Evolutionary conservation across 345 rosid species (phyloP), one percentile per base, ranked within the genome.

Genomic region (Hypericum androsaemum): DNA sequence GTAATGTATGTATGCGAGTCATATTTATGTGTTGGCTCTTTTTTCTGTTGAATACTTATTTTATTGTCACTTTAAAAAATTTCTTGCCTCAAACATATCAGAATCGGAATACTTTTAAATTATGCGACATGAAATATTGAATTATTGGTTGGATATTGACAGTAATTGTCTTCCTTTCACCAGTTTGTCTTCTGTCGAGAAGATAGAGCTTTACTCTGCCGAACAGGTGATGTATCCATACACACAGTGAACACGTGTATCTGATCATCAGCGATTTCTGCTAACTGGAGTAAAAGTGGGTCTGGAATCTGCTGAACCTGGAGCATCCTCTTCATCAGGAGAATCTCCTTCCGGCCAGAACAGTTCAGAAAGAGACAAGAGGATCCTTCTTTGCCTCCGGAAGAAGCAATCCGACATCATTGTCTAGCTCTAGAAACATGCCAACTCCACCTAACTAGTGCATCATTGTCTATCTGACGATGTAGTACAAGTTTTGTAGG

Each of bases 141-240:
- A n/a, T n/a, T n/a, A n/a, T n/a, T n/a, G n/a, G n/a, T n/a, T n/a
- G n/a, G n/a, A n/a, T 8, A 11, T 11, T 16, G 12, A 11, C 14
- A 12, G 16, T 45, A 12, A 8, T 45, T 15, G 16, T 5, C 7
- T 11, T 12, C 7, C 8, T 11, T 16, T 43, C 68, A 57, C 45
- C 82, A 92, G 98, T 78, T 84, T 71, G 87, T 92, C 94, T 92
- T 92, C 50, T 92, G 98, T 67, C 71, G 87, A 56, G 84, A 92
- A 72, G 98, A 92, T 63, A 72, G 96, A 69, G 96, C 98, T 41
- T 73, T 92, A 42, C 86, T 92, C 17, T 92, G 98, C 72, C 69
- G 96, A 72, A 92, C 84, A 74, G 87, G 98, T 65, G 98, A 92
- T 66, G 75, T 88, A 60, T 70, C 88, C 38, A 80, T 92, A 63